Evolutionary conservation across 2,329 filamentous ascomycete species (phyloP).

Genomic region (Hirsutella thompsonii): DNA sequence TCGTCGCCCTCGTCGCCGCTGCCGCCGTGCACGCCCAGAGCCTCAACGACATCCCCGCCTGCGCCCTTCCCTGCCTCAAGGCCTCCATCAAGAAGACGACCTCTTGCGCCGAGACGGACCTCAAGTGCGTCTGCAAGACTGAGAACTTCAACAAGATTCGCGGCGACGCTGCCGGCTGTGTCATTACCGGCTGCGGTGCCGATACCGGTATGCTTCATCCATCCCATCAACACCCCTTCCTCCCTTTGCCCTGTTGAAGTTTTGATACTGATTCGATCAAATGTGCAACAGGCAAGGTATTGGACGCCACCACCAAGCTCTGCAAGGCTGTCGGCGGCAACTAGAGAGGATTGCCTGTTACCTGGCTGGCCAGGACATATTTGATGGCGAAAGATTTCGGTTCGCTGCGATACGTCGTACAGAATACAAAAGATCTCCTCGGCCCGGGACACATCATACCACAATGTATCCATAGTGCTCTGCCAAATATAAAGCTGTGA

Average conservation of each 20-base stretch:
- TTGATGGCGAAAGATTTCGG: too few species aligned
- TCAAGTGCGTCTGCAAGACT: not conserved
- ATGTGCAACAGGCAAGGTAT: not conserved
- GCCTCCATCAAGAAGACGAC: slow-evolving; percentile 11
- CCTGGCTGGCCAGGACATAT: too few species aligned
- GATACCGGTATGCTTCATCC: not conserved
- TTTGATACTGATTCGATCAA: not conserved
- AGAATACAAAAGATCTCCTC: too few species aligned
- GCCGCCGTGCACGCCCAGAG: slow-evolving; percentile 21
- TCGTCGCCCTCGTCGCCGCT: slow-evolving; percentile 20
- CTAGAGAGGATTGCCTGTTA: too few species aligned
- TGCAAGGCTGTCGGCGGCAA: too few species aligned
- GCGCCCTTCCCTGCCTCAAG: slow-evolving; percentile 23
- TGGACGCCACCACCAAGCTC: not conserved
- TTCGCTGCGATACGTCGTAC: too few species aligned
- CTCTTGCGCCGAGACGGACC: not conserved
- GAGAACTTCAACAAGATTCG: not conserved
- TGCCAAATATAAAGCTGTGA: too few species aligned
- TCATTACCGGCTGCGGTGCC: not conserved
- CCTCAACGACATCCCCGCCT: slow-evolving; percentile 21
- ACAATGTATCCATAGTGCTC: too few species aligned
- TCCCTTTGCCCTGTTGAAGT: not conserved
- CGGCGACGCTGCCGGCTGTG: not conserved
- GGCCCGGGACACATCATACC: too few species aligned
- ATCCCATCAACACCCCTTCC: not conserved